Conservation (phyloP, 192 early-diverging fungal species). For the Entomortierella beljakovae region DNA sequence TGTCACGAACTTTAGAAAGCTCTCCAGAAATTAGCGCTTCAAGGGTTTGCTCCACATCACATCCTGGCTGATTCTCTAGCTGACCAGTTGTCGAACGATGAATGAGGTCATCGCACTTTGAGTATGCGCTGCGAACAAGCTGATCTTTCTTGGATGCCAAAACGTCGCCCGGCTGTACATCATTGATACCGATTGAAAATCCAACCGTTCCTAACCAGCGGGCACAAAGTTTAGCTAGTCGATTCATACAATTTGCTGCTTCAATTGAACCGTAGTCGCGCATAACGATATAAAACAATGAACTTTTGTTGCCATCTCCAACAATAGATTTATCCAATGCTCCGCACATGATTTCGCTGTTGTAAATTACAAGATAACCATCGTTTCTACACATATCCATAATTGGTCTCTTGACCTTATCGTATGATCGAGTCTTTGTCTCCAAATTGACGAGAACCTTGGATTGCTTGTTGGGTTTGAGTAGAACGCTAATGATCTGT, state of each 20-base stretch:
- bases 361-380: slow-evolving; percentile 89
- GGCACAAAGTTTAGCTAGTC: slow-evolving; percentile 92
- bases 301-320: slow-evolving; percentile 96
- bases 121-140: slow-evolving; percentile 84
- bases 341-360: slow-evolving; percentile 96
- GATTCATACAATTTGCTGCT: slow-evolving; percentile 94
- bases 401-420: slow-evolving; percentile 67
- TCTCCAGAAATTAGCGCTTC: slow-evolving; percentile 90
- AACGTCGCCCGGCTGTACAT: slow-evolving; percentile 90
- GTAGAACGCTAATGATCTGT: slow-evolving; percentile 90
- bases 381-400: slow-evolving; percentile 90
- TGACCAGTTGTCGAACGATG: slow-evolving; percentile 72
- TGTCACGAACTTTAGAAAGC: slow-evolving; percentile 91
- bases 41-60: slow-evolving; percentile 87
- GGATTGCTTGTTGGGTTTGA: slow-evolving; percentile 83
- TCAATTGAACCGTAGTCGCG: slow-evolving; percentile 90
- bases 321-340: slow-evolving; percentile 94
- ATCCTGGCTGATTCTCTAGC: slow-evolving; percentile 88
- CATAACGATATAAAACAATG: slow-evolving; percentile 93
- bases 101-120: slow-evolving; percentile 87
- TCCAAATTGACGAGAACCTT: slow-evolving; percentile 87
- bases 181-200: slow-evolving; percentile 98
- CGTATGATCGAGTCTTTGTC: slow-evolving; percentile 83
- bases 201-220: slow-evolving; percentile 88
- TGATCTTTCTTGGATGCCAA: slow-evolving; percentile 84